Conservation (phyloP, 176 grass and related monocot species). For the Dactylis glomerata region DNA sequence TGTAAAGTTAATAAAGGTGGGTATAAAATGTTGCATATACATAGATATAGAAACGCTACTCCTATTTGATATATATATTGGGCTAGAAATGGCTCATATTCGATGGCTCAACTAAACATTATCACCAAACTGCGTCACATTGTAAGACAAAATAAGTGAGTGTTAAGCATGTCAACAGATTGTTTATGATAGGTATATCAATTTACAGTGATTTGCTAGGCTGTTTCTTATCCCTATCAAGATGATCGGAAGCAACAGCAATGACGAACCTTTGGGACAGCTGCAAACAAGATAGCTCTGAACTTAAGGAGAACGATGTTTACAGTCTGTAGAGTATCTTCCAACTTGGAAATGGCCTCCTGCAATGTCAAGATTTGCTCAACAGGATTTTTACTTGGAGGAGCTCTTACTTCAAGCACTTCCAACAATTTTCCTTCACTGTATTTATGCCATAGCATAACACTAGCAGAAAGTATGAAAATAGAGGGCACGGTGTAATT, state of each 20-base stretch:
- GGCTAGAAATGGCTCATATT: neutral
- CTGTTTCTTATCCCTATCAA: neutral
- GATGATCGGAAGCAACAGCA: neutral
- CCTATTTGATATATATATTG: neutral
- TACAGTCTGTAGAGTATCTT: slow-evolving; percentile 50
- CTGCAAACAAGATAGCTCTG: slow-evolving; percentile 68
- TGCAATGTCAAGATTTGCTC: slow-evolving; percentile 73
- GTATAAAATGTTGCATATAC: neutral
- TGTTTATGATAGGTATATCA: neutral
- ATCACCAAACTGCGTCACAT: neutral
- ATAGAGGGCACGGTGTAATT: slow-evolving; percentile 39
- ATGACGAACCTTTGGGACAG: slow-evolving; percentile 59
- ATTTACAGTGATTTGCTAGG: neutral
- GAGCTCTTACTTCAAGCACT: slow-evolving; percentile 61
- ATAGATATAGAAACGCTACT: too few species aligned
- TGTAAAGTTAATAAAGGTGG: neutral
- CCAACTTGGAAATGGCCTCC: slow-evolving; percentile 62
- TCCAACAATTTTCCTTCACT: slow-evolving; percentile 42
- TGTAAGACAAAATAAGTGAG: slow-evolving; percentile 13
- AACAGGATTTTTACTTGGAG: slow-evolving; percentile 71
- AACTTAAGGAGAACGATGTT: slow-evolving; percentile 87
- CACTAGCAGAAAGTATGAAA: slow-evolving; percentile 43
- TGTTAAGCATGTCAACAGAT: neutral
- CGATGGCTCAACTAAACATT: neutral
- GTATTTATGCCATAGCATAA: slow-evolving; percentile 67